Evolutionary conservation across 345 rosid species (phyloP).

Genomic region (Melaleuca quinquenervia): DNA sequence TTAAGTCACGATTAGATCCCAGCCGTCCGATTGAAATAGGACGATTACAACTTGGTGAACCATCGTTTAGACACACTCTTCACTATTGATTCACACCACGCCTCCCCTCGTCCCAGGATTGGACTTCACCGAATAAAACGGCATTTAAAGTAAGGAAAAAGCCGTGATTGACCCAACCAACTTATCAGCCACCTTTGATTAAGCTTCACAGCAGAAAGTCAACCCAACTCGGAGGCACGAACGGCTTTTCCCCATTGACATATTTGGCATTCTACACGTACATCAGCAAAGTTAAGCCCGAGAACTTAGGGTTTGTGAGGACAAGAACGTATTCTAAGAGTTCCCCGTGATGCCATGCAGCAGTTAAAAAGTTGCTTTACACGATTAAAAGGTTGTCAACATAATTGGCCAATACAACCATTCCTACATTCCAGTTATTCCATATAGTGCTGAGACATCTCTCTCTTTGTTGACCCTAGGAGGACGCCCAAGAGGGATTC

Average conservation of each 20-base stretch:
- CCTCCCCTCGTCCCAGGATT: background rate
- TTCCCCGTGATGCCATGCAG: background rate
- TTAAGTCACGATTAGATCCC: too few relatives aligned
- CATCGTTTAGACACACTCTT: background rate
- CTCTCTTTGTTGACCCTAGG: background rate
- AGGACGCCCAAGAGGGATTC: background rate
- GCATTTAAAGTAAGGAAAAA: too few relatives aligned
- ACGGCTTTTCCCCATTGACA: background rate
- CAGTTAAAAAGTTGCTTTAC: background rate
- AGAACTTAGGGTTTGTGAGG: background rate
- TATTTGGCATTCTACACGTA: background rate
- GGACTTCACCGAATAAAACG: too few relatives aligned
- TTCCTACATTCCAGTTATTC: background rate
- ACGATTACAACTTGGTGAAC: background rate
- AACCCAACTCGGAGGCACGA: background rate
- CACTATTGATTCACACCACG: background rate
- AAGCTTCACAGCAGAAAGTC: background rate
- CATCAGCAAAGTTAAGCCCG: background rate
- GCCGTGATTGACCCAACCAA: too few relatives aligned
- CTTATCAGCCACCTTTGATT: background rate
- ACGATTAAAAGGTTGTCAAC: background rate
- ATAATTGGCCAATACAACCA: background rate
- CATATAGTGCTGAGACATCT: background rate
- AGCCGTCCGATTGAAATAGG: too few relatives aligned
- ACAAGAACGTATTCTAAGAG: background rate